Base-by-base conservation (phyloP, 2,329 filamentous ascomycete species). In the Pezizomycotina sp. region DNA sequence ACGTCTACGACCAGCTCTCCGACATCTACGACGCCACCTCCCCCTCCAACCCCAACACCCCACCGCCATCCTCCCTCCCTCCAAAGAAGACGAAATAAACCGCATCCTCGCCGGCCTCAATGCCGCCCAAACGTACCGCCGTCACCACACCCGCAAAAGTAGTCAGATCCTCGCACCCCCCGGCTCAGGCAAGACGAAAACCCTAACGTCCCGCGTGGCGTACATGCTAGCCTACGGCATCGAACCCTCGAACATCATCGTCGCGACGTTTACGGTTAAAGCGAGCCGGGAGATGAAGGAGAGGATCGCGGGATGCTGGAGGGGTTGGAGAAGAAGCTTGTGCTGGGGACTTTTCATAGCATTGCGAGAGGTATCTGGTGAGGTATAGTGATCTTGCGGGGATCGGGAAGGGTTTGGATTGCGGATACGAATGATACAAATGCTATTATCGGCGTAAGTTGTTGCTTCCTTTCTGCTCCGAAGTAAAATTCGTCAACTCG, bases 241-340 rank as follows among this genome's bases (percentile, higher is more conserved):
- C 35, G 69, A 75, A 32, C 86, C 86, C 52, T 73, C 78, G 60
- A 82, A 93, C 60, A 74, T 95, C 51, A 74, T 98, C 42, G 86
- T 93, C 42, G 89, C 86, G 44, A 95, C 86, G 0, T 98, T 98
- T 54, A 98, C 89, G 2, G 83, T 92, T 56, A 95, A 95, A 57
- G 84, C 89, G 1, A 81, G 84, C 12, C 70, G 68, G 12, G 86
- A 95, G 61, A 98, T 98, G 86, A 82, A 83, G 52, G 74, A 82
- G 52, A 71, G 86, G 5, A 80, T 95, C 38, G 72, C 74, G 0
- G 75, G n/a, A 65, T 95, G n/a, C 83, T 83, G 1, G 68, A 77
- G 42, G 74, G 74, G 4, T 61, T 74, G 10, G 79, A 83, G 53
- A 74, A 68, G 36, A 78, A 74, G 50, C 64, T 98, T 46, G 69